A percentile compares a stretch with the other conserved stretches of the same genome.
Conservation (phyloP, 257 asterid species). For the Nicotiana noctiflora region DNA sequence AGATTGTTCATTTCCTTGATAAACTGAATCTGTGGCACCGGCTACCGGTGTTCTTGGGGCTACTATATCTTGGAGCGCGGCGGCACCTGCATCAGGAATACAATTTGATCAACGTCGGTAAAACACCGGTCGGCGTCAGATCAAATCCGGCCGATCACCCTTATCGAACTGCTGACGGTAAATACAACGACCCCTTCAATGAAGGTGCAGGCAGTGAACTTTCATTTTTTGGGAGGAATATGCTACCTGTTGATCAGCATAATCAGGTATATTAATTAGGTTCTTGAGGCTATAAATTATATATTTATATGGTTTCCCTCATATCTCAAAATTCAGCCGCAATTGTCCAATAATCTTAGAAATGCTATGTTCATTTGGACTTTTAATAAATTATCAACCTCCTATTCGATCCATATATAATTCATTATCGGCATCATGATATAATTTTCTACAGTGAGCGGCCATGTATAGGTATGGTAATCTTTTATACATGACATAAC, state of each 20-base stretch:
- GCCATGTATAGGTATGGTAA: too few species aligned
- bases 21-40: conserved; percentile 41
- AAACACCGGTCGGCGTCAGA: conserved; percentile 22
- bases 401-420: too few species aligned
- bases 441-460: too few species aligned
- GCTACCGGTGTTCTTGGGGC: conserved; percentile 51
- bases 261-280: conserved; percentile 20
- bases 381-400: too few species aligned
- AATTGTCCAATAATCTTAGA: too few species aligned
- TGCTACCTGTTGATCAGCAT: conserved; percentile 45
- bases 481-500: too few species aligned
- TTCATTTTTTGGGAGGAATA: conserved; percentile 57
- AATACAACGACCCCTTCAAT: conserved; percentile 38
- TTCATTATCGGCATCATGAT: too few species aligned
- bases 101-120: conserved; percentile 54
- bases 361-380: too few species aligned
- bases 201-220: conserved; percentile 30
- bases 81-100: conserved; percentile 48
- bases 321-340: too few species aligned
- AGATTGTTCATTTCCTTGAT: conserved; percentile 34
- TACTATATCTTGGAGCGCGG: conserved; percentile 37
- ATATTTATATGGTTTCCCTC: too few species aligned
- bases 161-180: conserved; percentile 40
- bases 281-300: not conserved
- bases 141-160: conserved; percentile 36